Conservation (phyloP, 2,329 filamentous ascomycete species). For the Phaeosphaeriaceae sp. region DNA sequence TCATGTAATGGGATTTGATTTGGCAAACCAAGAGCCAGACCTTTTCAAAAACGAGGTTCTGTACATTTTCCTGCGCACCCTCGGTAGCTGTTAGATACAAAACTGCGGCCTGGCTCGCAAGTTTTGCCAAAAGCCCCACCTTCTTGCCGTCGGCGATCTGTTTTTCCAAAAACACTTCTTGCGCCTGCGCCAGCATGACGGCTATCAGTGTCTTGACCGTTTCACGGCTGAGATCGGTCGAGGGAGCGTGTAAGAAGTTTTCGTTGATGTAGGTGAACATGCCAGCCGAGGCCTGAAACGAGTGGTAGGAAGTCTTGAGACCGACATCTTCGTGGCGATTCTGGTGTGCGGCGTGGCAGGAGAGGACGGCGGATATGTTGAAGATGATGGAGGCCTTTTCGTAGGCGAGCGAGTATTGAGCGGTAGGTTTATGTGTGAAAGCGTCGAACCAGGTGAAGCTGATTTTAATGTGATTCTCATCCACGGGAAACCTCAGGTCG, state of each 20-base stretch:
- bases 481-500: conserved; percentile 93
- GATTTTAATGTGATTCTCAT: conserved; percentile 99
- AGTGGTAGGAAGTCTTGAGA: conserved; percentile 96
- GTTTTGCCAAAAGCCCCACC: conserved; percentile 85
- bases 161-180: conserved; percentile 97
- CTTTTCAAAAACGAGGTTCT: conserved; percentile 90
- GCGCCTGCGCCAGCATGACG: conserved; percentile 92
- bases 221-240: conserved; percentile 91
- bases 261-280: conserved; percentile 99
- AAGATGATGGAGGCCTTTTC: conserved; percentile 99
- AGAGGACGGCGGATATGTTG: conserved; percentile 97
- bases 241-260: conserved; percentile 97
- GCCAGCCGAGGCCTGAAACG: conserved; percentile 95
- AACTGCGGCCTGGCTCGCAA: conserved; percentile 88
- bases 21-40: conserved; percentile 86
- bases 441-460: conserved; percentile 99
- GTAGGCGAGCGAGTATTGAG: conserved; percentile 94
- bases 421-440: conserved; percentile 98
- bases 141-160: conserved; percentile 94
- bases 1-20: conserved; percentile 81
- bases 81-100: conserved; percentile 88
- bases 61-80: conserved; percentile 90
- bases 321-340: conserved; percentile 90
- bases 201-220: conserved; percentile 94
- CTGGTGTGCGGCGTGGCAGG: conserved; percentile 92